Conservation (phyloP, 2,329 filamentous ascomycete genomes). For the Nemania abortiva region DNA sequence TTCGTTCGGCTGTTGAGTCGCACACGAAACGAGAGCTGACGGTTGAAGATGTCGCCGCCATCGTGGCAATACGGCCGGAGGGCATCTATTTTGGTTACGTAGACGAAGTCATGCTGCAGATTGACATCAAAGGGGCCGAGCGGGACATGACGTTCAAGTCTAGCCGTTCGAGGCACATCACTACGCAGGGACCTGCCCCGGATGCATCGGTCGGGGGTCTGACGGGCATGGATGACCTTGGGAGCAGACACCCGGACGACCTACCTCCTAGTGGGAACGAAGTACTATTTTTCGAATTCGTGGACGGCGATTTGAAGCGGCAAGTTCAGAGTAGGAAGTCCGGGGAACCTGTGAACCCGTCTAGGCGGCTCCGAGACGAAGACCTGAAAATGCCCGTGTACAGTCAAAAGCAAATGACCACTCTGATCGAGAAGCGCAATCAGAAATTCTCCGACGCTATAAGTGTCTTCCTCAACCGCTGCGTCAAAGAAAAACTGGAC, state of each 20-base stretch:
- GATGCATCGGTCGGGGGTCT: slow-evolving; percentile 69
- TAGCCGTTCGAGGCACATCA: slow-evolving; percentile 63
- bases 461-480: slow-evolving; percentile 80
- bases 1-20: slow-evolving; percentile 84
- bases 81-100: slow-evolving; percentile 88
- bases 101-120: slow-evolving; percentile 83
- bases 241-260: slow-evolving; percentile 50
- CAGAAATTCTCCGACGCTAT: slow-evolving; percentile 83
- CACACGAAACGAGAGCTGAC: slow-evolving; percentile 79
- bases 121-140: slow-evolving; percentile 78
- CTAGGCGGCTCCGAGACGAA: slow-evolving; percentile 77
- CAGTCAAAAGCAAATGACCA: slow-evolving; percentile 91
- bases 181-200: slow-evolving; percentile 62
- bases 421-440: slow-evolving; percentile 90
- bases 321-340: slow-evolving; percentile 80
- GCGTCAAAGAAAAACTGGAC: slow-evolving; percentile 72
- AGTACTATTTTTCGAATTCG: slow-evolving; percentile 89
- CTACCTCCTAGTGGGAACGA: slow-evolving; percentile 63
- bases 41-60: slow-evolving; percentile 83
- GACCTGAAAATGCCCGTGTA: slow-evolving; percentile 91
- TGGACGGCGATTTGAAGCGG: slow-evolving; percentile 90
- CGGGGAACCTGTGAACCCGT: slow-evolving; percentile 76
- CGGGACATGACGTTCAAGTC: slow-evolving; percentile 74
- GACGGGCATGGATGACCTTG: slow-evolving; percentile 62
- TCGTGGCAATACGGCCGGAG: slow-evolving; percentile 81